Conservation (phyloP, 1,284 basidiomycete species). For the Neotropicomus parvogracilis region DNA sequence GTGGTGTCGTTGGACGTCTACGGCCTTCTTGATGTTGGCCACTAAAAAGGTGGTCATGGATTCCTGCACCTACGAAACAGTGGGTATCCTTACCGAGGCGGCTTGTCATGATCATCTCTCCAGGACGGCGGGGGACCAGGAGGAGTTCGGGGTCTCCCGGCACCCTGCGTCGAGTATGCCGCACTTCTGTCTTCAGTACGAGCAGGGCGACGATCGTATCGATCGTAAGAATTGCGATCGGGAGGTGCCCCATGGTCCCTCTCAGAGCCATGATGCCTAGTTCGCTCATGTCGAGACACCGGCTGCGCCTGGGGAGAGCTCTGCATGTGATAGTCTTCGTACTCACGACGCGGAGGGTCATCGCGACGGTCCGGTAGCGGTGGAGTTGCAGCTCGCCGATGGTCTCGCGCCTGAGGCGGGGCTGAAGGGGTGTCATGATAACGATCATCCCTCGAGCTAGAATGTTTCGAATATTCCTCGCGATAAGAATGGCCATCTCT, state of each 20-base stretch:
- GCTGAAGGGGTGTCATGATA: constrained; percentile 56
- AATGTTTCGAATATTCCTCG: constrained; percentile 40
- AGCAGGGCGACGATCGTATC: constrained; percentile 52
- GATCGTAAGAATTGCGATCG: constrained; percentile 52
- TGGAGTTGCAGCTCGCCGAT: constrained; percentile 54
- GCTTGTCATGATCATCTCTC: constrained; percentile 49
- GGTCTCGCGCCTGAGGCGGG: constrained; percentile 45
- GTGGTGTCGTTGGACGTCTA: constrained; percentile 53
- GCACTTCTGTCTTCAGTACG: constrained; percentile 23
- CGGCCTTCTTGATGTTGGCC: constrained; percentile 48
- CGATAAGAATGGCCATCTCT: constrained; percentile 50
- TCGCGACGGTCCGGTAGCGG: constrained; percentile 68
- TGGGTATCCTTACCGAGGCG: constrained; percentile 42
- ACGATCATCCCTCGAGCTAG: constrained; percentile 47
- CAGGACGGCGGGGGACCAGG: constrained; percentile 39
- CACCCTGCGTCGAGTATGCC: constrained; percentile 31
- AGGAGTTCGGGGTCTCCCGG: constrained; percentile 45
- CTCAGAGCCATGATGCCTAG: constrained; percentile 38
- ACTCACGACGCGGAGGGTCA: constrained; percentile 54
- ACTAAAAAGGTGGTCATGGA: constrained; percentile 29
- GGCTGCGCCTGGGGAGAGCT: constrained; percentile 43
- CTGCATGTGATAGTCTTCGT: constrained; percentile 61
- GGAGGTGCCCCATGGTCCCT: constrained; percentile 49
- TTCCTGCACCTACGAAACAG: background rate
- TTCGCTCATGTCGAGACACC: constrained; percentile 43